phyloP scores from a whole-genome alignment of 306 rosid species.

The Fragaria vesca region DNA sequence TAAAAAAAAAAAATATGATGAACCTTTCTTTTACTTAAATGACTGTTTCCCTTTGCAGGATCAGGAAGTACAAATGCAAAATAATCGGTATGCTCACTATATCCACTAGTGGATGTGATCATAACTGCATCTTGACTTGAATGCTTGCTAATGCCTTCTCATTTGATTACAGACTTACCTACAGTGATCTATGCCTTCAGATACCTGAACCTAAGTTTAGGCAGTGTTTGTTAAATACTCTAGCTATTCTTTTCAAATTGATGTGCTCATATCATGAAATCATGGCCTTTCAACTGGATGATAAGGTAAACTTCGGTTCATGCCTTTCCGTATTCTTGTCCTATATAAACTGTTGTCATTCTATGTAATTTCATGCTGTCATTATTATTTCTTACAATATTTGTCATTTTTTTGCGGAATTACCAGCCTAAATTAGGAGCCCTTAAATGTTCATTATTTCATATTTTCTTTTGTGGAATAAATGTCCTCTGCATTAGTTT shows the following conservation, averaged over 20 bases:
- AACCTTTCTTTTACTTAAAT: conserved; percentile 23
- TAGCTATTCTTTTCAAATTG: conserved; percentile 72
- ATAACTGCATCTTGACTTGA: conserved; percentile 18
- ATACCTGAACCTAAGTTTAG: conserved; percentile 93
- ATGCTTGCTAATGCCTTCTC: conserved; percentile 31
- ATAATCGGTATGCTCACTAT: conserved; percentile 66
- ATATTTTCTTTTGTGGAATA: neutral
- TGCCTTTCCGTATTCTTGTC: conserved; percentile 16
- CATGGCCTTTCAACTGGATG: conserved; percentile 75
- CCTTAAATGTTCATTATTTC: neutral
- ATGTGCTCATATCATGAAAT: conserved; percentile 91
- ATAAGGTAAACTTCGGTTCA: conserved; percentile 55
- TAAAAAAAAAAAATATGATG: neutral
- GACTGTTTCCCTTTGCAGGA: conserved; percentile 60
- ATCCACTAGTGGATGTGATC: conserved; percentile 23
- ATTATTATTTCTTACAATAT: neutral
- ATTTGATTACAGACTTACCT: conserved; percentile 74
- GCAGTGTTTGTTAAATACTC: conserved; percentile 76
- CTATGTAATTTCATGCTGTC: neutral
- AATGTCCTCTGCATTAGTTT: neutral
- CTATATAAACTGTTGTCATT: neutral
- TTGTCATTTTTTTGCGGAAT: neutral
- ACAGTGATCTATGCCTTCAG: conserved; percentile 92
- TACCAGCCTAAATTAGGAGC: neutral
- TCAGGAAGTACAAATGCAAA: conserved; percentile 57